Percentiles rank a stretch among this genome's conserved stretches.
phyloP scores from a whole-genome alignment of 805 yeast genomes.

The Candida multigemmis region DNA sequence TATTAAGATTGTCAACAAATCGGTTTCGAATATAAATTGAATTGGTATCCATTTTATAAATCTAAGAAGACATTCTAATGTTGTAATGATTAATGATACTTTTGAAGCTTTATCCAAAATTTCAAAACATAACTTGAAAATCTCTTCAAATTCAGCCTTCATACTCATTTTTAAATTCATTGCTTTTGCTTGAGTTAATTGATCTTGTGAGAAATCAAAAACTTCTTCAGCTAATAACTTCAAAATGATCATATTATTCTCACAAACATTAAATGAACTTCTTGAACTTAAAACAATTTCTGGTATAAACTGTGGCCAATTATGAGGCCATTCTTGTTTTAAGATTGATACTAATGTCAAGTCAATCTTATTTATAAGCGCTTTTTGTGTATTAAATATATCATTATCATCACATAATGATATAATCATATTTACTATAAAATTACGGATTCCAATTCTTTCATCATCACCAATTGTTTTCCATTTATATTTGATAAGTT shows the following conservation, averaged over 20 bases:
- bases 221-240: constrained; percentile 90
- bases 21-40: constrained; percentile 83
- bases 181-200: constrained; percentile 94
- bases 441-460: constrained; percentile 87
- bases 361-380: constrained; percentile 88
- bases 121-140: constrained; percentile 87
- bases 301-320: constrained; percentile 96
- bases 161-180: constrained; percentile 72
- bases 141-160: constrained; percentile 86
- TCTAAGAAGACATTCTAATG: constrained; percentile 72
- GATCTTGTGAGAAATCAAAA: constrained; percentile 91
- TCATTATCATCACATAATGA: constrained; percentile 80
- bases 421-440: constrained; percentile 88
- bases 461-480: constrained; percentile 83
- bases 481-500: constrained; percentile 88
- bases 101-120: constrained; percentile 85
- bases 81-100: constrained; percentile 74
- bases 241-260: constrained; percentile 91
- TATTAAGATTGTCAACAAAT: constrained; percentile 62
- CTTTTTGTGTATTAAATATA: constrained; percentile 60
- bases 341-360: constrained; percentile 87
- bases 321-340: constrained; percentile 98
- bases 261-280: constrained; percentile 88
- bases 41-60: constrained; percentile 94
- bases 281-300: constrained; percentile 82